Evolutionary conservation across 1,139 yeast genomes (phyloP).

Genomic region (Lodderomyces pseudojiufengensis): DNA sequence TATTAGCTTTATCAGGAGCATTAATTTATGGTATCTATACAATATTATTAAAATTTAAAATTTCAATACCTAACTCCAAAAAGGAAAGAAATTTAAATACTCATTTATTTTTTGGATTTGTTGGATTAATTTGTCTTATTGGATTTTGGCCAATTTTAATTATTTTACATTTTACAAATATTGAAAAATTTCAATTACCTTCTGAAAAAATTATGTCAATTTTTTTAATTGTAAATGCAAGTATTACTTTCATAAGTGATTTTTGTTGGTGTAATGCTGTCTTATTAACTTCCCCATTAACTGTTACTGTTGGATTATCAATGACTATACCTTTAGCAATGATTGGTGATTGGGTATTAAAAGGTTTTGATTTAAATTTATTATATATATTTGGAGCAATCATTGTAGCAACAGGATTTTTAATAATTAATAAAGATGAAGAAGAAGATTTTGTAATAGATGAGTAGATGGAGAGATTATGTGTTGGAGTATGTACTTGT

Average conservation of each 20-base stretch:
- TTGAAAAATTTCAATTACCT: slow-evolving; percentile 75
- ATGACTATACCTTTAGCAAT: slow-evolving; percentile 93
- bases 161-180: slow-evolving; percentile 55
- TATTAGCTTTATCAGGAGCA: slow-evolving; percentile 80
- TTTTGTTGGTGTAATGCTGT: slow-evolving; percentile 96
- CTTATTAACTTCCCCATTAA: slow-evolving; percentile 85
- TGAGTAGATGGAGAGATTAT: no score
- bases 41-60: slow-evolving; percentile 70
- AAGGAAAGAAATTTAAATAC: slow-evolving; percentile 76
- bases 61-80: slow-evolving; percentile 40
- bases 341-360: slow-evolving; percentile 80
- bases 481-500: no score
- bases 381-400: slow-evolving; percentile 75
- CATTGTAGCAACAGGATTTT: slow-evolving; percentile 76
- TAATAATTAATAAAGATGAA: slow-evolving; percentile 77
- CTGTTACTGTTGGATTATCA: slow-evolving; percentile 91
- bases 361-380: slow-evolving; percentile 56
- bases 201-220: slow-evolving; percentile 47
- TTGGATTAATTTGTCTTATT: slow-evolving; percentile 75
- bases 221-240: slow-evolving; percentile 61
- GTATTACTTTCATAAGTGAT: slow-evolving; percentile 80
- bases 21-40: slow-evolving; percentile 89
- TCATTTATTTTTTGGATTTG: slow-evolving; percentile 89
- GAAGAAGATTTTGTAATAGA: slow-evolving; percentile 47
- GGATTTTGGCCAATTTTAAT: slow-evolving; percentile 82